Evolutionary conservation across 2,329 filamentous ascomycete species (phyloP), one percentile per base, ranked within the genome.

Genomic region (Colletotrichum horii): DNA sequence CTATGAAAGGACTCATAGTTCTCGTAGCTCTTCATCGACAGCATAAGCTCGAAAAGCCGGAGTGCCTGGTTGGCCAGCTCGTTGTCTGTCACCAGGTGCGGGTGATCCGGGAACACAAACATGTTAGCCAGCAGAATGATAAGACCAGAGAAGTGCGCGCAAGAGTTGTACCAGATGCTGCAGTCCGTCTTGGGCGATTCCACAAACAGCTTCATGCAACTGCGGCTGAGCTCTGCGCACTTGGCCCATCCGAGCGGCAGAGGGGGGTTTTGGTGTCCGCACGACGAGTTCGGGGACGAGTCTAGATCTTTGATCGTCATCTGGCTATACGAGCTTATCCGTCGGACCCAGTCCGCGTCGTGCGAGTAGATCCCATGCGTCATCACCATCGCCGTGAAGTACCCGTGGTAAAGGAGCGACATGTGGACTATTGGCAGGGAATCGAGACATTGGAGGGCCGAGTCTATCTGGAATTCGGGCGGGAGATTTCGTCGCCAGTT

Each of bases 361-460:
- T 81, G 74, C n/a, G 83, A 84, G 32, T 85, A 87, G 3, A 87
- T 79, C 3, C 86, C 85, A 32, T 86, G 85, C 1, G 82, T 80
- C 78, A 82, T 83, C 12, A 84, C 80, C n/a, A 84, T 79, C 1
- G 82, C 83, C 38, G 83, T 67, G 2, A 86, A 66, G 38, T 84
- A 86, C 2, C 81, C 80, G 64, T 85, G 84, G 32, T 86, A 81
- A 36, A 87, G 79, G 61, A 81, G 82, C 8, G 82, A 81, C 81
- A 87, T 82, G 58, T 84, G 82, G 0, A 78, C 79, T 1, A 80
- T 79, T 1, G 79, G 78, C 1, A 86, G 78, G 1, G 79, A 80
- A 4, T 80, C 75, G 4, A 79, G 75, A 16, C 52, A 48, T 15
- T 43, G 24, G 3, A 65, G 26, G 6, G 85, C 80, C n/a, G 82